These are phyloP conservation scores for Aureobasidium sp. DNA, from an alignment of 2,329 filamentous ascomycete species.

Conservation along the genomic window DNA sequence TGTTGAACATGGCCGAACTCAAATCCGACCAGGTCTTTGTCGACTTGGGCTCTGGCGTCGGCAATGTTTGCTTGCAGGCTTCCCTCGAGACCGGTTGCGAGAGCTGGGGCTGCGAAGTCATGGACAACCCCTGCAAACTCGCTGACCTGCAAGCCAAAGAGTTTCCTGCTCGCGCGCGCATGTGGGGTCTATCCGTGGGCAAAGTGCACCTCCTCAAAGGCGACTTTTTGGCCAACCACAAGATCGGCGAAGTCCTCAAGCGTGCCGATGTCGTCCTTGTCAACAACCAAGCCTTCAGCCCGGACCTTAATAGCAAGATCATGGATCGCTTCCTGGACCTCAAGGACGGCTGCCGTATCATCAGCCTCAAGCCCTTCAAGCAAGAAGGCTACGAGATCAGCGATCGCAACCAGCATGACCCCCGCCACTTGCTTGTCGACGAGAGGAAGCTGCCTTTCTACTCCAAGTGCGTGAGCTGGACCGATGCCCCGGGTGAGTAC, in stretches of 20 bases:
- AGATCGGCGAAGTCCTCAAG: conserved; percentile 66
- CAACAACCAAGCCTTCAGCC: conserved; percentile 95
- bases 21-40: conserved; percentile 83
- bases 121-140: conserved; percentile 79
- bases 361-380: conserved; percentile 88
- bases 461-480: conserved; percentile 77
- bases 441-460: conserved; percentile 63
- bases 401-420: conserved; percentile 68
- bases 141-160: conserved; percentile 75
- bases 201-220: conserved; percentile 72
- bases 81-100: conserved; percentile 90
- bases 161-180: conserved; percentile 73
- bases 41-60: conserved; percentile 90
- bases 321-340: conserved; percentile 88
- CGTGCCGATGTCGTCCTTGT: conserved; percentile 92
- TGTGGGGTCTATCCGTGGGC: conserved; percentile 83
- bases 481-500: conserved; percentile 72
- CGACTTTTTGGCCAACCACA: conserved; percentile 69
- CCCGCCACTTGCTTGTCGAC: conserved; percentile 73
- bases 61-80: conserved; percentile 90
- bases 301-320: conserved; percentile 75
- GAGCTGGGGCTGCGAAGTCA: conserved; percentile 94
- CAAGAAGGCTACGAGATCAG: conserved; percentile 70
- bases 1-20: conserved; percentile 71
- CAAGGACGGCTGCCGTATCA: conserved; percentile 81